Conservation (phyloP, 2,329 filamentous ascomycete species). For the Colletotrichum karsti region DNA sequence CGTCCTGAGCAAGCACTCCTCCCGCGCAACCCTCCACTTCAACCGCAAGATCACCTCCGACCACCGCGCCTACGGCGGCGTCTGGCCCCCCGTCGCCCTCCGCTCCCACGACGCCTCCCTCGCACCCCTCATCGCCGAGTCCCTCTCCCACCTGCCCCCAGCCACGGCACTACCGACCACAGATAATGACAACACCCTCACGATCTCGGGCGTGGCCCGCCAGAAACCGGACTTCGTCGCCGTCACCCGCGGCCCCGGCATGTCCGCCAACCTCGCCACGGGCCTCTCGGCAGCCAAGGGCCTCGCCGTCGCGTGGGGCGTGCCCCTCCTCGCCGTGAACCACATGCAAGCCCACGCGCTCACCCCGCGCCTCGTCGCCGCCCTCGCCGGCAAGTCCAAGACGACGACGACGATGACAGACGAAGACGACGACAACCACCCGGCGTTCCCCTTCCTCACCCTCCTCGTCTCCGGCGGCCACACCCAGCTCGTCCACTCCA, state of each 20-base stretch:
- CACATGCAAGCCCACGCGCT: slow-evolving; percentile 98
- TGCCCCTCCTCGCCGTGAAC: slow-evolving; percentile 86
- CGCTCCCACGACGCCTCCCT: slow-evolving; percentile 79
- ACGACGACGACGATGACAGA: not conserved
- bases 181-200: slow-evolving; percentile 24
- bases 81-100: slow-evolving; percentile 81
- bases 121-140: slow-evolving; percentile 71
- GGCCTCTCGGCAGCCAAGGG: slow-evolving; percentile 90
- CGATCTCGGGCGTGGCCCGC: slow-evolving; percentile 24
- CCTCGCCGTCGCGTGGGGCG: slow-evolving; percentile 81
- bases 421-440: not conserved
- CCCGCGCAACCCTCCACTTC: slow-evolving; percentile 71
- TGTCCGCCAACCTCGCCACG: slow-evolving; percentile 79
- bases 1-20: slow-evolving; percentile 68
- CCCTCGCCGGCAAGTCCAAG: slow-evolving; percentile 52
- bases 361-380: slow-evolving; percentile 80
- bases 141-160: slow-evolving; percentile 62
- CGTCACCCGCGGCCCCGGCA: slow-evolving; percentile 90
- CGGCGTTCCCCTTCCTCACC: slow-evolving; percentile 86
- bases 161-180: not conserved
- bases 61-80: slow-evolving; percentile 77
- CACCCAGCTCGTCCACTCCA: slow-evolving; percentile 83
- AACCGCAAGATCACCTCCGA: slow-evolving; percentile 85
- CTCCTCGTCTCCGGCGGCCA: slow-evolving; percentile 93
- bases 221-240: slow-evolving; percentile 82